Base-by-base conservation (phyloP, 495 filamentous ascomycete species). In the Aspergillus baeticus region DNA sequence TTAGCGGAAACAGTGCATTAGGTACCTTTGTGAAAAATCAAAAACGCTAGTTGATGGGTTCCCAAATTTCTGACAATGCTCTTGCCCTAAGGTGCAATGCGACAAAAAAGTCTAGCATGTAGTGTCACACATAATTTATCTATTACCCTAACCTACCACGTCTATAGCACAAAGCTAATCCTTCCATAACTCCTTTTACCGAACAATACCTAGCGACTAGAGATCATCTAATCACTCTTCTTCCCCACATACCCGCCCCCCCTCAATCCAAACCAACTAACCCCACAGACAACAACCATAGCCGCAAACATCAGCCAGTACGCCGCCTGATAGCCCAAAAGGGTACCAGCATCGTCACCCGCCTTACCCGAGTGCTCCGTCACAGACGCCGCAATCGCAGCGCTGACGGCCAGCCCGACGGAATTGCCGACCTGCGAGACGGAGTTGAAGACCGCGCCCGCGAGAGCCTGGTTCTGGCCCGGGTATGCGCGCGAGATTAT, bases 401-500 rank as follows among this genome's bases (percentile, higher is more conserved):
- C 77, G 6, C 74, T 72, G 15, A 79, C 62, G 0, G 76, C 77
- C 6, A 84, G 55, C 0, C 83, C 81, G 7, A 85, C 67, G 10
- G 68, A 69, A 26, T 77, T 80, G 1, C 82, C 83, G 49, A 85
- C 69, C 67, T 84, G 81, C 5, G 72, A 57, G 10, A 81, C 58
- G 4, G 77, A 81, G 58, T 83, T 84, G 70, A 85, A 84, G 6
- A 85, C 78, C 3, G 78, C 81, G 6, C 82, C 81, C 2, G 81
- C 81, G 2, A 85, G 69, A 0, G 71, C 76, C 52, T 87, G 78
- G 2, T 68, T 80, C 37, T 77, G 62, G 0, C 65, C 42, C 1
- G 82, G 79, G 55, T 83, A 83, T 6, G 74, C 72, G 10, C 66
- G 60, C 5, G 81, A 76, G 50, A 85, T 82, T 34, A 84, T 51